phyloP scores from a whole-genome alignment of 1,284 basidiomycete genomes.

The Moniliophthora roreri region DNA sequence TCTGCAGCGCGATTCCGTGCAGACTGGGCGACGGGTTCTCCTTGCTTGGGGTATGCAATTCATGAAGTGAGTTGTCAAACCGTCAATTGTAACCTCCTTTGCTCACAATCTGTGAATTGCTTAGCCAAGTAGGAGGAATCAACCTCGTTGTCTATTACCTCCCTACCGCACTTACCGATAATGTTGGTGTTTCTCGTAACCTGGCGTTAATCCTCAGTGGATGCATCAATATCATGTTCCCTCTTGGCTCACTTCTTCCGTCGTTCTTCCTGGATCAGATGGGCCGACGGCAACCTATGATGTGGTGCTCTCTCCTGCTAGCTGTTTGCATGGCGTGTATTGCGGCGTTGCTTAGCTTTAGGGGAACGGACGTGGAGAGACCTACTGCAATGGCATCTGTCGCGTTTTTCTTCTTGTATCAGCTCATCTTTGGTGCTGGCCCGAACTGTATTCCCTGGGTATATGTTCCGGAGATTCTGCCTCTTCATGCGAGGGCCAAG shows the following conservation, averaged over 20 bases:
- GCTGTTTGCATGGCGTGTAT: constrained; percentile 7
- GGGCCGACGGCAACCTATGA: constrained; percentile 8
- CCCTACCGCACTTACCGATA: constrained; percentile 6
- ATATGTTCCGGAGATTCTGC: constrained; percentile 11
- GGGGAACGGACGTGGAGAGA: constrained; percentile 8
- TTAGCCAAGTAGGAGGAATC: constrained; percentile 10
- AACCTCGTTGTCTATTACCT: constrained; percentile 11
- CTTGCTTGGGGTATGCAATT: constrained; percentile 11
- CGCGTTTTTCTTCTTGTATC: constrained; percentile 11
- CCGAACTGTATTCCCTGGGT: constrained; percentile 13
- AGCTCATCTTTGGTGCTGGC: constrained; percentile 9
- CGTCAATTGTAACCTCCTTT: neutral
- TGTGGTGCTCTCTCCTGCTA: constrained; percentile 3
- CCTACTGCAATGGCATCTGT: constrained; percentile 4
- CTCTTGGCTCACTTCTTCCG: constrained; percentile 9
- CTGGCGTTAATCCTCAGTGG: constrained; percentile 9
- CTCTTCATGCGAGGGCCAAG: constrained; percentile 10
- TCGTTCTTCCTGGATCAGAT: constrained; percentile 9
- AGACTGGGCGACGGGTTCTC: constrained; percentile 9
- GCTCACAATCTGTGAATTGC: neutral
- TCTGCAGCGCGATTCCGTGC: constrained; percentile 5
- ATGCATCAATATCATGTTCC: constrained; percentile 13
- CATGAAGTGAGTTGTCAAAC: constrained; percentile 5
- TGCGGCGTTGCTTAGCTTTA: constrained; percentile 8
- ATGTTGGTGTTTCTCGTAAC: constrained; percentile 4